A percentile compares a stretch with the other conserved stretches of the same genome.
Conservation (phyloP, 2,329 filamentous ascomycete species). For the Trichoderma hamatum region DNA sequence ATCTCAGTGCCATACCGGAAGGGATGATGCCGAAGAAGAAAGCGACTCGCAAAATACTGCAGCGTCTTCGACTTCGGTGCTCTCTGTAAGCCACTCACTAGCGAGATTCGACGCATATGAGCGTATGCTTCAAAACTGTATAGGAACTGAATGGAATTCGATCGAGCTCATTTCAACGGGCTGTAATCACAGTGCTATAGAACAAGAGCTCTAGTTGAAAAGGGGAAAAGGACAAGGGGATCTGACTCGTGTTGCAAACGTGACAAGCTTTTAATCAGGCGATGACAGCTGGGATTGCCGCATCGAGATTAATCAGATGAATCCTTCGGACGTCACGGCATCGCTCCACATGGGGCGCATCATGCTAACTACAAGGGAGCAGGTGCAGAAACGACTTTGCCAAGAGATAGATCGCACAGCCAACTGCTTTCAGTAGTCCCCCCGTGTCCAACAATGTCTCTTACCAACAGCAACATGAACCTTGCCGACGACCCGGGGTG, state of each 20-base stretch:
- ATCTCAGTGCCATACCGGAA: conserved; percentile 27
- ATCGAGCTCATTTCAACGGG: conserved; percentile 43
- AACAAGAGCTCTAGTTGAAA: conserved; percentile 39
- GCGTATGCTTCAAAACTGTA: conserved; percentile 38
- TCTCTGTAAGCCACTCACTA: conserved; percentile 32
- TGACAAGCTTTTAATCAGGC: background rate
- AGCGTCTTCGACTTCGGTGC: conserved; percentile 28
- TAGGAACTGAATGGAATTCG: conserved; percentile 36
- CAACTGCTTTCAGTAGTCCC: background rate
- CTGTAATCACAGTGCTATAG: conserved; percentile 38
- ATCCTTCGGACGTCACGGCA: background rate
- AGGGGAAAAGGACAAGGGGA: background rate
- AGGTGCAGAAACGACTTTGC: background rate
- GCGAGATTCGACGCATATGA: conserved; percentile 40
- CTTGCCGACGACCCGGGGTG: background rate
- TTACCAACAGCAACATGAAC: background rate
- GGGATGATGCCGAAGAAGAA: background rate
- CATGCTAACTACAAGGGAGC: background rate
- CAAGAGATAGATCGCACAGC: background rate
- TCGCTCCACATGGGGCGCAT: background rate
- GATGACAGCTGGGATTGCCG: background rate
- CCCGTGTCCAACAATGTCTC: background rate
- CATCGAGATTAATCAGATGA: background rate
- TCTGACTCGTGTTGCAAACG: background rate
- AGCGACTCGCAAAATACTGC: conserved; percentile 25